Evolutionary conservation across 2,329 filamentous ascomycete genomes (phyloP).

Genomic region (Neonectria punicea): DNA sequence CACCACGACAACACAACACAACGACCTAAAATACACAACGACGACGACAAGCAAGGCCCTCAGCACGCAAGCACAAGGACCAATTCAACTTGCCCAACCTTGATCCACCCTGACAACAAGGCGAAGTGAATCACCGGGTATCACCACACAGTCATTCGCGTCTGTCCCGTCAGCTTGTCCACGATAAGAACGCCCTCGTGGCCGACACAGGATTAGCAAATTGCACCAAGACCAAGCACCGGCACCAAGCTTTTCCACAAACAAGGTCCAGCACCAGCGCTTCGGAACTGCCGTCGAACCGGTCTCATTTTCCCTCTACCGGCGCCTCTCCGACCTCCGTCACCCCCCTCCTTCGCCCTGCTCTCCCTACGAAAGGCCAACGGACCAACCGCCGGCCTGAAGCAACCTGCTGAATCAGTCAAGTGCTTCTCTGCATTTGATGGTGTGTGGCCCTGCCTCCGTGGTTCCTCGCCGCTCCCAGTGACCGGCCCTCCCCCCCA

Average conservation of each 20-base stretch:
- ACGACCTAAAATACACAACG: slow-evolving; percentile 5
- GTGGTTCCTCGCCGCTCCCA: slow-evolving; percentile 39
- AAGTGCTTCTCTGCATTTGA: slow-evolving; percentile 30
- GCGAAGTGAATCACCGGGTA: neutral
- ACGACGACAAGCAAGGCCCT: slow-evolving; percentile 3
- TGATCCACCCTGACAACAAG: neutral
- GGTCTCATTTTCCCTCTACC: slow-evolving; percentile 16
- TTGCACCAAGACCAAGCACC: neutral
- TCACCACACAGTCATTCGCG: slow-evolving; percentile 1
- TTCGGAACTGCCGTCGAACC: slow-evolving; percentile 37
- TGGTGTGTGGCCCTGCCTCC: slow-evolving; percentile 41
- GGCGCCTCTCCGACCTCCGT: slow-evolving; percentile 3
- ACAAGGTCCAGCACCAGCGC: slow-evolving; percentile 28
- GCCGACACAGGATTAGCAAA: neutral
- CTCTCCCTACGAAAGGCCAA: slow-evolving; percentile 7
- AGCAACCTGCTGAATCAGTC: slow-evolving; percentile 27
- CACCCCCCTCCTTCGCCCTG: too few species aligned
- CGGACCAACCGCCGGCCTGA: slow-evolving; percentile 35
- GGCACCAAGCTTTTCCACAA: slow-evolving; percentile 22
- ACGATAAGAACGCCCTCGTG: neutral
- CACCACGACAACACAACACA: slow-evolving; percentile 10
- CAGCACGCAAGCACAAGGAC: neutral
- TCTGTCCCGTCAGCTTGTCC: neutral
- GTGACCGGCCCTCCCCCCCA: slow-evolving; percentile 38
- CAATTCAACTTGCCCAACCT: slow-evolving; percentile 7